Evolutionary conservation across 2,329 filamentous ascomycete genomes (phyloP), one percentile per base, ranked within the genome.

Genomic region (Penicillium nordicum): DNA sequence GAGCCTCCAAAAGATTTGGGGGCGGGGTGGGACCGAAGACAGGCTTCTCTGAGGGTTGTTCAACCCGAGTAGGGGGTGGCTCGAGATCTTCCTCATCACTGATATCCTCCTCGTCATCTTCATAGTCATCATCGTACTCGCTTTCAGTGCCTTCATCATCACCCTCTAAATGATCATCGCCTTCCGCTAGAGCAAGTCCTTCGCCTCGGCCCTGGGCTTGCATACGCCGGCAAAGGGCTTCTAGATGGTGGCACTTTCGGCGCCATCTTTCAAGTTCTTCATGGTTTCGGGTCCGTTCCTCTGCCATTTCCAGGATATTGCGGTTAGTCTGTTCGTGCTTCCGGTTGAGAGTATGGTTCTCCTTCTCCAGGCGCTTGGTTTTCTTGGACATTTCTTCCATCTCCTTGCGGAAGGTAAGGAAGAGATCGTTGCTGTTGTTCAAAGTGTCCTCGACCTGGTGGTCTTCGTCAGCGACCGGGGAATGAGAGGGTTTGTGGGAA

Each of bases 351-450:
- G 85, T 88, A 66, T 94, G 88, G 68, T 99, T 97, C 70, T 99
- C 94, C 76, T 96, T 96, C 74, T 99, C 94, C 51, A 99, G 80
- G 27, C 92, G 88, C 76, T 97, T 97, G 6, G 93, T 96, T 79
- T 97, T 97, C 79, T 97, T 97, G 0, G 92, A 96, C 92, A 97
- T 97, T 70, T 97, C 94, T 76, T 97, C 94, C 92, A 97, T 97
- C 76, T 97, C 94, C 78, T 96, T 97, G 53, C 93, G 86, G 77
- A 97, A 97, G 0, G 94, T 97, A 64, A 97, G 80, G 75, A 97
- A 97, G 52, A 97, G 80, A 72, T 97, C 94, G 78, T 97, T 97
- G 76, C 91, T 96, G 73, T 97, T 97, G 77, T 97, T 97, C 50
- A 97, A 83, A 37, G 93, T 97, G 76, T 97, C 94, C 83, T 97